Evolutionary conservation across 805 yeast genomes (phyloP), one percentile per base, ranked within the genome.

Genomic region (Saccharomycopsis sp.): DNA sequence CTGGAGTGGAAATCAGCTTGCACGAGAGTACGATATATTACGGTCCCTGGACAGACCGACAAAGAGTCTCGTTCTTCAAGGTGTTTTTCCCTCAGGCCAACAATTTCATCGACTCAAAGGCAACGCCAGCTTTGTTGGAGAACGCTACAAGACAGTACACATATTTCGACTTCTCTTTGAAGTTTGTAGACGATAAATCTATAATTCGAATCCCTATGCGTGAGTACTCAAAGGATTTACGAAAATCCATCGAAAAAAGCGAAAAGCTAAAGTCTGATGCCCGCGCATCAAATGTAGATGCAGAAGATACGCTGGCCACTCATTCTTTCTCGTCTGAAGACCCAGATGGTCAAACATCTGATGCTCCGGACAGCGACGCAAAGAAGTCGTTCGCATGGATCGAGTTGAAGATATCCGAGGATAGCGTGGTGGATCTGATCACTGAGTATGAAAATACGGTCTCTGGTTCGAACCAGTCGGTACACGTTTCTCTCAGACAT

Each of bases 31-130:
- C 88, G 0, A 72, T 90, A 0, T 86, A 86, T 64, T 92, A 89
- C 67, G 99, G 99, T 0, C 96, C 99, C 0, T 93, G 97, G 97
- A 88, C 97, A 0, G 96, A 94, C 60, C 82, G 93, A 42, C 96
- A 94, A 69, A 70, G 96, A 17, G 76, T 76, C 1, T 79, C 84
- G 1, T 66, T 92, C 8, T 91, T 86, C 58, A 71, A 75, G 15
- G 72, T 85, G 71, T 72, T 94, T 23, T 82, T 86, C 58, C 99
- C 99, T 0, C 69, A 78, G 0, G 68, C 83, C 9, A 55, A 59
- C 53, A 62, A 62, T 2, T 81, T 86, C 24, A 71, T 85, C 53
- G 89, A 90, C 65, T 71, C 83, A 2, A 64, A 65, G 9, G 79
- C 83, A 0, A 68, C 69, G 3, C 72, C 74, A 2, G 70, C 70